Evolutionary conservation across 169 alveolate species (phyloP), one percentile per base, ranked within the genome.

Genomic region (Amoebophrya sp.): DNA sequence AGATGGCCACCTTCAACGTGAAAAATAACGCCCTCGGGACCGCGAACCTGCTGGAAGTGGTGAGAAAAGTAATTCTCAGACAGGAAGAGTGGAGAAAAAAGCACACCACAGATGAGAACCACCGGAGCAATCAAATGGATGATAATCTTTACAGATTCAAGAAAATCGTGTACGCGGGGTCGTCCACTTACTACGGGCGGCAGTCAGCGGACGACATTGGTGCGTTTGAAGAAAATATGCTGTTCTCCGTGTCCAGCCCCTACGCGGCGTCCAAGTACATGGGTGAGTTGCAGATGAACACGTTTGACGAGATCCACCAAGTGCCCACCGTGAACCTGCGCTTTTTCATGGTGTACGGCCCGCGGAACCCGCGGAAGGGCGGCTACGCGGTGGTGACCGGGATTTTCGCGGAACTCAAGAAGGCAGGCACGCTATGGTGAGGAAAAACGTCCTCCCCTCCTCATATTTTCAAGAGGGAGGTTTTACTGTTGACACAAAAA

Each of bases 271-370:
- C 92, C 66, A 93, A 93, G 93, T 90, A 90, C 40, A 93, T 93
- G 94, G 94, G 94, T 7, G 94, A 93, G 77, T 77, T 92, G n/a
- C 89, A 83, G 77, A 90, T 93, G 93, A 54, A 83, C 32, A 93
- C 94, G 55, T 90, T 90, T 33, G 94, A 93, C 83, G 77, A 83
- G 92, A 39, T 90, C 1, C 91, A 92, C 92, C 39, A 83, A 23
- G 90, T 90, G 40, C 94, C 94, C 40, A 90, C 94, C 12, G 39
- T 93, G 90, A 38, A 66, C 47, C 90, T 93, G 32, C 94, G 94
- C 66, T 90, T 93, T 92, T 93, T 93, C 90, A 93, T 93, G 94
- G 94, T 93, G 32, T 93, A 93, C 54, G 94, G 94, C 0, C 94
- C 94, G 1, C 92, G 94, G 39, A 90, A 93, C 23, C 94, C 94